A percentile compares a stretch with the other conserved stretches of the same genome.
Evolutionary conservation across 2,329 filamentous ascomycete species (phyloP).

Genomic region (Sarocladiaceae sp.): DNA sequence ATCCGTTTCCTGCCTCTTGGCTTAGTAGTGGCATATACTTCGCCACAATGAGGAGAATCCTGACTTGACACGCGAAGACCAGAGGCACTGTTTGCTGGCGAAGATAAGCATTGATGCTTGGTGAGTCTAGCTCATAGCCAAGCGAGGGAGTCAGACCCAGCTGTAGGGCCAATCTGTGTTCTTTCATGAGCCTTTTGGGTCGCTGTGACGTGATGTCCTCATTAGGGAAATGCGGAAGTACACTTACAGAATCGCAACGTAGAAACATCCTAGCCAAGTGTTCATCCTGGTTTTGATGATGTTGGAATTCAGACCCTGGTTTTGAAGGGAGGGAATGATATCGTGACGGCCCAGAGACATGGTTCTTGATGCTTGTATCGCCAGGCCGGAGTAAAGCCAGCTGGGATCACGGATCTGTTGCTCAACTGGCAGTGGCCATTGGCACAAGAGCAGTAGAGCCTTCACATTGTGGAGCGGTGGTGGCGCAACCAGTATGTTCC

Average conservation of each 20-base stretch:
- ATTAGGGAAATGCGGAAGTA: neutral
- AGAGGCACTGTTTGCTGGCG: slow-evolving; percentile 18
- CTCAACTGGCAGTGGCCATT: slow-evolving; percentile 22
- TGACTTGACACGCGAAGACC: slow-evolving; percentile 21
- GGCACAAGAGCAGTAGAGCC: slow-evolving; percentile 22
- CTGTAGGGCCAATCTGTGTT: slow-evolving; percentile 23
- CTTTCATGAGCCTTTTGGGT: no score
- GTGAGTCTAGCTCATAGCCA: slow-evolving; percentile 21
- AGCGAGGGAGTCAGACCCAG: slow-evolving; percentile 22
- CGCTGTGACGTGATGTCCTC: no score
- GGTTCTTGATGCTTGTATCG: slow-evolving; percentile 23
- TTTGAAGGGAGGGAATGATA: slow-evolving; percentile 15
- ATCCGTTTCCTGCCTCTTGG: slow-evolving; percentile 20
- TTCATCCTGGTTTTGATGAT: slow-evolving; percentile 18
- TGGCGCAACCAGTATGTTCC: slow-evolving; percentile 19
- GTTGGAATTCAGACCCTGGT: slow-evolving; percentile 15
- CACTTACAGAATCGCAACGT: slow-evolving; percentile 23
- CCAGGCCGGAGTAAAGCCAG: slow-evolving; percentile 26
- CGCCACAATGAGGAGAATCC: slow-evolving; percentile 20
- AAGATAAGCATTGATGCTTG: slow-evolving; percentile 18
- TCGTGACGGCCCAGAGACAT: slow-evolving; percentile 22
- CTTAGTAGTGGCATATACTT: slow-evolving; percentile 22
- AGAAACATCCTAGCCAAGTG: slow-evolving; percentile 27
- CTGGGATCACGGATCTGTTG: slow-evolving; percentile 22
- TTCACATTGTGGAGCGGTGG: slow-evolving; percentile 23